A percentile compares a stretch with the other conserved stretches of the same genome.
Conservation (phyloP, 257 asterid species). For the Cynanchum wilfordii region DNA sequence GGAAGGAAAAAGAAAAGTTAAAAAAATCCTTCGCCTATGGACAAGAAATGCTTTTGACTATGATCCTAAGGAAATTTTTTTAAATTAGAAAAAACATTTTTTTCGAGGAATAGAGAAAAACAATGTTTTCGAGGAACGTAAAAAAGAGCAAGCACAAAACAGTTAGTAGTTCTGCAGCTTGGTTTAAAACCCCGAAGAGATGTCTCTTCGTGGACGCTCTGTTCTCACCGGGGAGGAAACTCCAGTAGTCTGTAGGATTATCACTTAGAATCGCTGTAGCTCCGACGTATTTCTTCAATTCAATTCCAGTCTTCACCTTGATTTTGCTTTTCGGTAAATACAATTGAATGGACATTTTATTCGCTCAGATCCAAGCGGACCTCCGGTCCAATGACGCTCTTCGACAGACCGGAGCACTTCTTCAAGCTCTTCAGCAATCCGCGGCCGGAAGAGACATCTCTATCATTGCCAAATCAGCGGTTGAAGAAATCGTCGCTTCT, state of each 20-base stretch:
- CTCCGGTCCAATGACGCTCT: slow-evolving; percentile 86
- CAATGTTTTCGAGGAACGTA: neutral
- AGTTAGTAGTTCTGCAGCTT: neutral
- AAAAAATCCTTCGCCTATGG: too few relatives aligned
- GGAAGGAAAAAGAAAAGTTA: too few relatives aligned
- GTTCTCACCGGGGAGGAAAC: neutral
- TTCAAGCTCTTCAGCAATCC: slow-evolving; percentile 89
- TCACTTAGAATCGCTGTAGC: neutral
- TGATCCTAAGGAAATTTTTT: too few relatives aligned
- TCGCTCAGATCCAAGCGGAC: slow-evolving; percentile 93
- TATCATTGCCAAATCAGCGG: slow-evolving; percentile 81
- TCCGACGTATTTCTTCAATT: neutral
- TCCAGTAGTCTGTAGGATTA: neutral
- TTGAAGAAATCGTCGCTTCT: slow-evolving; percentile 87
- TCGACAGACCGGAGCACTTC: slow-evolving; percentile 85
- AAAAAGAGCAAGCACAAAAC: too few relatives aligned
- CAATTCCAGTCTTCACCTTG: neutral
- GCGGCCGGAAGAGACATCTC: slow-evolving; percentile 93
- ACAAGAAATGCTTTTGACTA: too few relatives aligned
- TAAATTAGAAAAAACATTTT: too few relatives aligned
- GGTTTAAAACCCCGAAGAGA: neutral
- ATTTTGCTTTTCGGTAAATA: neutral
- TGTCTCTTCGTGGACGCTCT: neutral
- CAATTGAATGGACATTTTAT: slow-evolving; percentile 62
- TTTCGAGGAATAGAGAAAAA: too few relatives aligned